Base-by-base conservation (phyloP, 2,329 filamentous ascomycete species). In the Dactylonectria macrodidyma region DNA sequence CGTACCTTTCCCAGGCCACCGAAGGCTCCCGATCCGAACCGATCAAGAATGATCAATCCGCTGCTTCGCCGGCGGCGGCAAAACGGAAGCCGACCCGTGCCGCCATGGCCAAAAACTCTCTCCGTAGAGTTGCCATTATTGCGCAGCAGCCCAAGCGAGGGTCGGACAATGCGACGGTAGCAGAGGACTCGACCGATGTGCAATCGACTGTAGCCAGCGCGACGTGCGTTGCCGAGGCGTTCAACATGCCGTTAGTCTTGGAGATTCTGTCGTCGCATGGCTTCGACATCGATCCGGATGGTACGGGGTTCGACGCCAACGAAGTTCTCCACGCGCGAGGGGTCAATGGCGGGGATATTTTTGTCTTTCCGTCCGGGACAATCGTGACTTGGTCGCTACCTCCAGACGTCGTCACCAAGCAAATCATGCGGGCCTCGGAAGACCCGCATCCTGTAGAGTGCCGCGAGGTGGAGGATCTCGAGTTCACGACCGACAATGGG, bases 291-390 rank as follows among this genome's bases (percentile, higher is more conserved):
- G 89, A 92, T 74, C 90, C 90, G 2, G 88, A 92, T 73, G 83
- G 81, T 56, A 89, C 87, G 12, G 87, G 85, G 14, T 91, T 92
- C 73, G 88, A 91, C 71, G 83, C 85, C 54, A 84, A 85, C 70
- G 89, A 91, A 75, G 89, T 92, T 6, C 87, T 92, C 56, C 90
- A 92, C 76, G 90, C 89, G 7, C 84, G 88, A 59, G 85, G 86
- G 9, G 84, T 87, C 66, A 88, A 89, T 77, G 86, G 90, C 65
- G 95, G 95, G 38, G 96, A 99, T 81, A 90, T 98, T 58, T 98
- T 98, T 78, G 91, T 99, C 64, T 99, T 99, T 73, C 95, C 95
- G 9, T 97, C 95, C 0, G 96, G 96, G 11, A 97, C 95, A 12
- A 88, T 98, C 8, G 96, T 98, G 6, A 92, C 94, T 26, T 99